These are phyloP conservation scores for Globisporangium nagaii DNA, from an alignment of 352 stramenopile genomes.

Conservation along the genomic window DNA sequence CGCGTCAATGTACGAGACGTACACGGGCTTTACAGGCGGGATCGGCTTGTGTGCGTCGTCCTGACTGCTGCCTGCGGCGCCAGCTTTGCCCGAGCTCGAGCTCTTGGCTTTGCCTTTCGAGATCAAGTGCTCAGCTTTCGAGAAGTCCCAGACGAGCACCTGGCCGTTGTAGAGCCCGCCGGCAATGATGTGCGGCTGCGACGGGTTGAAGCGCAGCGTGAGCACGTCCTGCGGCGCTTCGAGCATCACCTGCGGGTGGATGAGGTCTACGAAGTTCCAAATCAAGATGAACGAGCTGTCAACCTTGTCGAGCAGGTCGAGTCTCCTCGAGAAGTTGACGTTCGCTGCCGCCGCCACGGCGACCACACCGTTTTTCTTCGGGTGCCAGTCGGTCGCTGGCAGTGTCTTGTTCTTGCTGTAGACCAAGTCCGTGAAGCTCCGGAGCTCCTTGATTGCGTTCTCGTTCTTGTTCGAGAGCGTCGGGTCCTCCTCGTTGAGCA, in stretches of 20 bases:
- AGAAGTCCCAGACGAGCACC: conserved; percentile 90
- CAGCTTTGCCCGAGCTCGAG: conserved; percentile 14
- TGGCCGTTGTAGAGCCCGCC: conserved; percentile 85
- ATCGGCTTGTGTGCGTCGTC: conserved; percentile 55
- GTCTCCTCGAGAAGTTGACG: conserved; percentile 77
- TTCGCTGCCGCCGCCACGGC: conserved; percentile 85
- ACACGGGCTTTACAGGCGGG: conserved; percentile 60
- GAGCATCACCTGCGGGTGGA: conserved; percentile 91
- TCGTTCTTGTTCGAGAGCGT: conserved; percentile 71
- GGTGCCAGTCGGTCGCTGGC: conserved; percentile 88
- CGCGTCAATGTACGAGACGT: conserved; percentile 84
- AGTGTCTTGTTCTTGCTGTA: conserved; percentile 93
- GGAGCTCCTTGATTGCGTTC: conserved; percentile 88
- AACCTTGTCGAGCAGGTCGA: conserved; percentile 68
- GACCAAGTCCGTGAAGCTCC: conserved; percentile 91
- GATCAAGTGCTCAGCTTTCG: conserved; percentile 62
- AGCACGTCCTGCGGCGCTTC: conserved; percentile 88
- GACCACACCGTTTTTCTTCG: conserved; percentile 82
- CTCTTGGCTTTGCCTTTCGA: conserved; percentile 51
- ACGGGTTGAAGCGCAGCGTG: conserved; percentile 87
- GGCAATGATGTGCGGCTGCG: conserved; percentile 76
- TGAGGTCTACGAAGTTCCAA: conserved; percentile 94
- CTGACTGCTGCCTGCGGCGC: conserved; percentile 2
- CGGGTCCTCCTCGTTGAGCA: conserved; percentile 64
- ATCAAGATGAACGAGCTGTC: conserved; percentile 90